A percentile compares a stretch with the other conserved stretches of the same genome.
phyloP scores from a whole-genome alignment of 371 early-diverging fungal species.

The Saksenaea vasiformis region DNA sequence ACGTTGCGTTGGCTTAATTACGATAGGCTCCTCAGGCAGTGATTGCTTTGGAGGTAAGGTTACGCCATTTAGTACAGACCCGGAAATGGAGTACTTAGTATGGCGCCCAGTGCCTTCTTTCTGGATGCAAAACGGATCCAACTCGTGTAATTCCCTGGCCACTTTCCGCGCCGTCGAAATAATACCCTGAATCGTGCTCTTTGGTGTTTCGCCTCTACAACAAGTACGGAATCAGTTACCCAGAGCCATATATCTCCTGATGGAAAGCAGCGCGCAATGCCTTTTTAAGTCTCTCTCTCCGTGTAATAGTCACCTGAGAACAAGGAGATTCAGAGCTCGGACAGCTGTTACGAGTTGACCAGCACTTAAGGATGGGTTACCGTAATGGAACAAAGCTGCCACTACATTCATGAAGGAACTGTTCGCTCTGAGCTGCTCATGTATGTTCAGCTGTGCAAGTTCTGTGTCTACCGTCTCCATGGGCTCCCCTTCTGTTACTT shows the following conservation, averaged over 20 bases:
- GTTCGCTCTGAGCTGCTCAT: conserved; percentile 44
- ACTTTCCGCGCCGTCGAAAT: conserved; percentile 51
- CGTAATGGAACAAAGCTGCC: conserved; percentile 52
- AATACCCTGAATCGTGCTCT: conserved; percentile 56
- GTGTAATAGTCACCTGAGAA: conserved; percentile 35
- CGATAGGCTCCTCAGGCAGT: conserved; percentile 50
- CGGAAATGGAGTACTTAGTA: conserved; percentile 48
- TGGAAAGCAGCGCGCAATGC: neutral
- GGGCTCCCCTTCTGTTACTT: neutral
- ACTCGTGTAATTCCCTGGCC: conserved; percentile 38
- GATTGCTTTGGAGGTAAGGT: conserved; percentile 27
- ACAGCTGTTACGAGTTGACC: conserved; percentile 49
- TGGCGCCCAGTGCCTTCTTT: conserved; percentile 42
- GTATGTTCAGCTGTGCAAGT: conserved; percentile 41
- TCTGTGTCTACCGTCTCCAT: conserved; percentile 39
- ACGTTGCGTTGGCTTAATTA: conserved; percentile 38
- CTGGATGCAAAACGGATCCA: conserved; percentile 51
- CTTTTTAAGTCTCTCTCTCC: neutral
- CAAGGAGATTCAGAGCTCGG: conserved; percentile 41
- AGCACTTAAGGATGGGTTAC: conserved; percentile 50
- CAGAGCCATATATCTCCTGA: neutral
- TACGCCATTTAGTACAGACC: conserved; percentile 39
- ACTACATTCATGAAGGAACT: conserved; percentile 54
- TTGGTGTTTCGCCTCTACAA: conserved; percentile 54
- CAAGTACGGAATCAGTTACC: conserved; percentile 1